Percentiles rank a stretch among this genome's conserved stretches.
Conservation (phyloP, 192 early-diverging fungal genomes). For the Mortierella claussenii region DNA sequence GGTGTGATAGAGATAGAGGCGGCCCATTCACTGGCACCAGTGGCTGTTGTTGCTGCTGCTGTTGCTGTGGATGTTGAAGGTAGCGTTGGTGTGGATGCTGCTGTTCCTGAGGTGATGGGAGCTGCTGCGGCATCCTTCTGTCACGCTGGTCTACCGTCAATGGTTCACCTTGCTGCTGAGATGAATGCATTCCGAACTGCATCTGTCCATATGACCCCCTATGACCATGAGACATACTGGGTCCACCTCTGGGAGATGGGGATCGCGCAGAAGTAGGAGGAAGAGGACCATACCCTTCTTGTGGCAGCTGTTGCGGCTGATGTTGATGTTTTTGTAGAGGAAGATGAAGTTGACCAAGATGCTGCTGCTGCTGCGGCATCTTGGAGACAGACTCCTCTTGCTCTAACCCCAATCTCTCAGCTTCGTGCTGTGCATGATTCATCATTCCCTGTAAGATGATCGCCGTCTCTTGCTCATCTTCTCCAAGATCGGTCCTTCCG, state of each 20-base stretch:
- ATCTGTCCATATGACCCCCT: too few species aligned
- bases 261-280: too few species aligned
- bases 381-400: constrained; percentile 1
- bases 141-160: too few species aligned
- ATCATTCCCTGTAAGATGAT: constrained; percentile 38
- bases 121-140: too few species aligned
- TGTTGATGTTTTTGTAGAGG: background rate
- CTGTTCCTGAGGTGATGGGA: too few species aligned
- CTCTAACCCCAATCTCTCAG: background rate
- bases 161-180: too few species aligned
- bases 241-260: too few species aligned
- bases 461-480: constrained; percentile 26
- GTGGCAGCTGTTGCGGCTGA: constrained; percentile 3
- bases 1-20: background rate
- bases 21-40: background rate
- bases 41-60: background rate
- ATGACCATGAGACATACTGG: too few species aligned
- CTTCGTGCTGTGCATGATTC: constrained; percentile 19
- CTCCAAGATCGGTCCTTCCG: constrained; percentile 8
- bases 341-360: background rate
- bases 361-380: constrained; percentile 5
- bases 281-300: too few species aligned
- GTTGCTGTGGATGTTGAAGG: background rate
- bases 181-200: too few species aligned
- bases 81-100: too few species aligned